Conservation (phyloP, 345 rosid species). For the Populus davidiana region DNA sequence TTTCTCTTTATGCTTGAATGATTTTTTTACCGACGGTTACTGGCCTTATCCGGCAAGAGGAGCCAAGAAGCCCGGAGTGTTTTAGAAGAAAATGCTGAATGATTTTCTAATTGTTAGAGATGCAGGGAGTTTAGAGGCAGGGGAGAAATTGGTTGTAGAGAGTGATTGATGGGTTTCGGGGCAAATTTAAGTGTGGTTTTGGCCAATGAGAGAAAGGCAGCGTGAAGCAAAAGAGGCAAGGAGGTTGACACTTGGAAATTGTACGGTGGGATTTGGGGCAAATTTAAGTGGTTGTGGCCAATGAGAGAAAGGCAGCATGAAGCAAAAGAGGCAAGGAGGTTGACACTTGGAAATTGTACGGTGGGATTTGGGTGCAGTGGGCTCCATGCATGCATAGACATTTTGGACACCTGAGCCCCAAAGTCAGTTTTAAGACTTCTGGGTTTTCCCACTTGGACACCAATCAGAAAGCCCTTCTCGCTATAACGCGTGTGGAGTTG, state of each 20-base stretch:
- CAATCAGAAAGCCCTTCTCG: conserved; percentile 4
- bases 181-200: conserved; percentile 1
- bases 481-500: conserved; percentile 61
- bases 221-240: conserved; percentile 33
- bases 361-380: conserved; percentile 46
- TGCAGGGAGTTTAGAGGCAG: not conserved
- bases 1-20: not conserved
- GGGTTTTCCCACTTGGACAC: not conserved
- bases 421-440: not conserved
- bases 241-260: conserved; percentile 49
- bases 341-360: conserved; percentile 53
- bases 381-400: conserved; percentile 51
- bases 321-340: conserved; percentile 26
- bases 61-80: not conserved
- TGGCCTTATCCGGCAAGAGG: not conserved
- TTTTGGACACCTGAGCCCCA: not conserved
- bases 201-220: conserved; percentile 52
- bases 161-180: conserved; percentile 2
- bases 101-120: not conserved
- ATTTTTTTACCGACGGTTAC: too few species aligned
- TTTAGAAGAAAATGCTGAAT: not conserved
- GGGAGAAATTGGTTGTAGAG: not conserved
- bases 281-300: conserved; percentile 26
- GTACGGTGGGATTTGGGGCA: conserved; percentile 34
- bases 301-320: conserved; percentile 48